These are phyloP conservation scores for Podospora pseudopauciseta DNA, from an alignment of 495 filamentous ascomycete genomes.

Conservation along the genomic window DNA sequence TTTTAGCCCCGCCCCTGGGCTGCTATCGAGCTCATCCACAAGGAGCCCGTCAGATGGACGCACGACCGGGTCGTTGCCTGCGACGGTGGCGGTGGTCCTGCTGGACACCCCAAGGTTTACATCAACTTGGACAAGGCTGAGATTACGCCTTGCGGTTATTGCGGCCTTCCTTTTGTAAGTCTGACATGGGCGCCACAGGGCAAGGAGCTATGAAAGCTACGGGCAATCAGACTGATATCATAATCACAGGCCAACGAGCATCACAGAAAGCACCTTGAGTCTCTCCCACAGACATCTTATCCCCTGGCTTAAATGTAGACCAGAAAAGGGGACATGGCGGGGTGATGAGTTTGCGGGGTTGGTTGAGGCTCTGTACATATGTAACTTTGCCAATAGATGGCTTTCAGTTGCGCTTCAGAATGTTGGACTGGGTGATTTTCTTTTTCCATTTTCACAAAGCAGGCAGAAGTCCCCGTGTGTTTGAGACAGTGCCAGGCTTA, in stretches of 20 bases:
- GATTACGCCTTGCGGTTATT: conserved; percentile 86
- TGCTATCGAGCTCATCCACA: conserved; percentile 93
- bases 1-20: conserved; percentile 77
- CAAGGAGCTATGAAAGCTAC: not conserved
- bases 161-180: conserved; percentile 91
- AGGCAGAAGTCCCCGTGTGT: not conserved
- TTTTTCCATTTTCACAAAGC: not conserved
- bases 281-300: conserved; percentile 72
- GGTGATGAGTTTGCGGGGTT: not conserved
- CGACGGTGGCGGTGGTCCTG: conserved; percentile 88
- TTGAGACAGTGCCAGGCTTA: not conserved
- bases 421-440: not conserved
- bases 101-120: conserved; percentile 88
- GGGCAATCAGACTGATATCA: not conserved
- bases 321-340: not conserved
- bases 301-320: conserved; percentile 51
- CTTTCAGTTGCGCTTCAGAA: not conserved
- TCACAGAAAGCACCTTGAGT: conserved; percentile 75
- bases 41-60: conserved; percentile 89
- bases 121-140: conserved; percentile 98
- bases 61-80: conserved; percentile 77
- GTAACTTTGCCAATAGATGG: conserved; percentile 1
- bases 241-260: conserved; percentile 72
- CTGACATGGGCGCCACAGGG: not conserved
- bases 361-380: not conserved